Evolutionary conservation across 2,329 filamentous ascomycete genomes (phyloP).

Genomic region (Thielaviopsis punctulata): DNA sequence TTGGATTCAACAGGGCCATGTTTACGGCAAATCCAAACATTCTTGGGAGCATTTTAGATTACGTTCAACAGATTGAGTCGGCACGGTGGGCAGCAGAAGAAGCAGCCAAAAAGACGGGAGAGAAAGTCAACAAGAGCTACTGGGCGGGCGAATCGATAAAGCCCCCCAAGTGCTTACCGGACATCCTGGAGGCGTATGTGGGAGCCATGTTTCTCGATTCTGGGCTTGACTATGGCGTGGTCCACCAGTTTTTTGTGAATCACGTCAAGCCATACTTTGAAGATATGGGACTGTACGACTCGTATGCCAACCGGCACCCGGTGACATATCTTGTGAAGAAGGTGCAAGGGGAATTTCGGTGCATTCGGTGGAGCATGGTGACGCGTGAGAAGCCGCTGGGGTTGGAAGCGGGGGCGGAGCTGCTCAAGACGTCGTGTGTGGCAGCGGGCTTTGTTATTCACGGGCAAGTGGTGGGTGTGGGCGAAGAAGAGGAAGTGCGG

Average conservation of each 20-base stretch:
- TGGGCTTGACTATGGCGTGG: constrained; percentile 54
- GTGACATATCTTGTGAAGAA: constrained; percentile 53
- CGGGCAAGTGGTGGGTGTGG: constrained; percentile 44
- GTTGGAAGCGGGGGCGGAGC: constrained; percentile 25
- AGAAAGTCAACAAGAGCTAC: constrained; percentile 40
- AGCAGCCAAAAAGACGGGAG: constrained; percentile 19
- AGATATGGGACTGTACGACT: constrained; percentile 77
- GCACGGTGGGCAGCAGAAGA: constrained; percentile 17
- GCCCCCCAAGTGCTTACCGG: constrained; percentile 61
- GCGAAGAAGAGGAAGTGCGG: constrained; percentile 42
- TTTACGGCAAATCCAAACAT: constrained; percentile 32
- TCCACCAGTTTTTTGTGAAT: constrained; percentile 59
- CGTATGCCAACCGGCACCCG: constrained; percentile 73
- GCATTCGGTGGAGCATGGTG: constrained; percentile 39
- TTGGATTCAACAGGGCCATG: constrained; percentile 63
- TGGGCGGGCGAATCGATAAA: constrained; percentile 43
- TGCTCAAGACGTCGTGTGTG: constrained; percentile 32
- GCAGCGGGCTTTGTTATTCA: constrained; percentile 66
- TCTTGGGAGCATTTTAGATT: constrained; percentile 1
- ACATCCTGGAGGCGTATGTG: constrained; percentile 76
- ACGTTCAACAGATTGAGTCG: constrained; percentile 17
- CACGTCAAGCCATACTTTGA: constrained; percentile 64
- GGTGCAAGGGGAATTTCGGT: constrained; percentile 48
- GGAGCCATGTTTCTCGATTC: constrained; percentile 88
- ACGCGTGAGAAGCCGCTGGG: constrained; percentile 27